phyloP scores from a whole-genome alignment of 257 asterid genomes.

The Coffea eugenioides region DNA sequence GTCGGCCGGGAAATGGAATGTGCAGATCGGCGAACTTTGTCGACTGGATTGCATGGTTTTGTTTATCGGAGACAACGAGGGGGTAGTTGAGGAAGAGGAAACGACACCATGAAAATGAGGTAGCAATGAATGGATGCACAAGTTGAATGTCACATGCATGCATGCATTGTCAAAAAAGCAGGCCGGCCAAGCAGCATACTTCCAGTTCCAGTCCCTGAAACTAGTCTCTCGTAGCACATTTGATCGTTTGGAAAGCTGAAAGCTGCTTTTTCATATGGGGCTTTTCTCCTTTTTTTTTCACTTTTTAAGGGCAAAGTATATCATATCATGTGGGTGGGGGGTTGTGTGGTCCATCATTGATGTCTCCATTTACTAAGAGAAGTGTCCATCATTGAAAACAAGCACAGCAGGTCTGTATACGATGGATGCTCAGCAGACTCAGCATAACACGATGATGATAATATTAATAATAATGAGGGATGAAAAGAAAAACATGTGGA shows the following conservation, averaged over 20 bases:
- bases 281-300: conserved; percentile 16
- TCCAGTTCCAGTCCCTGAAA: background rate
- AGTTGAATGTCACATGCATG: conserved; percentile 14
- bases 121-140: conserved; percentile 7
- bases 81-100: background rate
- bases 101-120: conserved; percentile 5
- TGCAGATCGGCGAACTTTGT: background rate
- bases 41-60: background rate
- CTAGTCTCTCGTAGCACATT: background rate
- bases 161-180: background rate
- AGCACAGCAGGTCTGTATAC: background rate
- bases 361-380: conserved; percentile 10
- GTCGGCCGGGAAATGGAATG: background rate
- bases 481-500: background rate
- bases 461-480: background rate
- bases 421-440: background rate
- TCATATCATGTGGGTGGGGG: conserved; percentile 10
- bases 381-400: background rate
- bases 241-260: conserved; percentile 21
- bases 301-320: background rate
- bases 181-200: background rate
- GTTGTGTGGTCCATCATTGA: conserved; percentile 11
- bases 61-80: no score
- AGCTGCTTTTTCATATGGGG: conserved; percentile 48
- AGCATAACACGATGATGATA: background rate